Evolutionary conservation across 1,284 basidiomycete species (phyloP), one percentile per base, ranked within the genome.

Genomic region (Heterobasidion occidentale): DNA sequence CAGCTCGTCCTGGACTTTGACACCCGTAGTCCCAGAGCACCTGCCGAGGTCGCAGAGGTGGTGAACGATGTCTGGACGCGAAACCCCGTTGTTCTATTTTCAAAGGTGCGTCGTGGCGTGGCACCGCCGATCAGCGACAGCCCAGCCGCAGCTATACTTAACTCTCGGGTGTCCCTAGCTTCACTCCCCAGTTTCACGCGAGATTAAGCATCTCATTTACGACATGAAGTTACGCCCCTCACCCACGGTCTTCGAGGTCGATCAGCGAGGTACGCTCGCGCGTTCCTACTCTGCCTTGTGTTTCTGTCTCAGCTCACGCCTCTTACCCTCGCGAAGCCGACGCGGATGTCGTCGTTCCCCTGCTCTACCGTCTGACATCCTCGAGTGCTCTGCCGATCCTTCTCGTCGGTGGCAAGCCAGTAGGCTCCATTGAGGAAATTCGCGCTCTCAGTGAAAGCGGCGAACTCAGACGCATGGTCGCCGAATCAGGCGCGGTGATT

Each of bases 1-100:
- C 78, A 86, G 60, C 78, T 91, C 54, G 79, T 94, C 11, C 78
- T 94, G 55, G 92, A 91, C 65, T 94, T 94, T 67, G 89, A 94
- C 68, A 86, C 87, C 0, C 77, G 83, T 12, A 73, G 76, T 59
- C 64, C 71, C 34, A 65, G 73, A 44, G 70, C 74, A 3, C 68
- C 70, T 11, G 64, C 67, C n/a, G 73, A 74, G 63, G 60, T 75
- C n/a, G 66, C 65, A 19, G 64, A 67, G 9, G 59, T 76, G 46
- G 67, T 74, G 7, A 59, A 60, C 19, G 73, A 74, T 52, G 74
- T 77, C 35, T 92, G 90, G 87, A 65, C 77, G 7, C 76, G 81
- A 52, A 86, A 90, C 67, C 92, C 92, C 0, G 80, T 93, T 50
- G 80, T 94, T 59, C 73, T 94, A 15, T 87, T 89, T 64, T 81